phyloP scores from a whole-genome alignment of 208 protist species.

The Borovskyia barvae region DNA sequence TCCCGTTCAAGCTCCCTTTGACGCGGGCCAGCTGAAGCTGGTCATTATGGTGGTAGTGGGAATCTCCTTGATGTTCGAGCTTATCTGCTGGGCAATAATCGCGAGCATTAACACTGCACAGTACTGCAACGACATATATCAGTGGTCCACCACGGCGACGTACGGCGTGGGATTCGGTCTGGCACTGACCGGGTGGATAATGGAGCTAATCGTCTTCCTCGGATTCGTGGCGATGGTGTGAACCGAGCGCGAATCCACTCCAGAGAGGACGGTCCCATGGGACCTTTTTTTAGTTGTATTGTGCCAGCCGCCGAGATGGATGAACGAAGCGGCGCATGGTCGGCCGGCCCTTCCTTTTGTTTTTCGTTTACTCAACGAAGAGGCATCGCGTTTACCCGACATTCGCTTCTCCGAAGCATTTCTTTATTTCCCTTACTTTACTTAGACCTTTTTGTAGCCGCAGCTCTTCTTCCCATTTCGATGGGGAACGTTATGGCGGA shows the following conservation, averaged over 20 bases:
- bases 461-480: no score
- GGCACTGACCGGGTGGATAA: constrained; percentile 50
- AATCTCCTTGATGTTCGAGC: constrained; percentile 36
- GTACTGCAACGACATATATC: constrained; percentile 37
- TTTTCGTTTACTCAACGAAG: no score
- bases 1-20: constrained; percentile 8
- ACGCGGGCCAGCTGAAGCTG: constrained; percentile 46
- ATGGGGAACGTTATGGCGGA: no score
- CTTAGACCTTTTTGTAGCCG: no score
- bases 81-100: constrained; percentile 67
- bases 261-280: no score
- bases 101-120: constrained; percentile 25
- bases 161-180: constrained; percentile 79
- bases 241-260: no score
- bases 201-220: constrained; percentile 31
- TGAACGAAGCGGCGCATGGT: no score
- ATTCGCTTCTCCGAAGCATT: no score
- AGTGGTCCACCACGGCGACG: constrained; percentile 11
- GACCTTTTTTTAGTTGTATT: background rate
- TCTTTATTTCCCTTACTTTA: no score
- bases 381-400: no score
- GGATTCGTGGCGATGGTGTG: constrained; percentile 35
- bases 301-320: no score
- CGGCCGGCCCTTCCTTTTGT: no score
- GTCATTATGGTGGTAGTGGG: constrained; percentile 23